Evolutionary conservation across 1,284 basidiomycete genomes (phyloP), one percentile per base, ranked within the genome.

Genomic region (Fomitopsis schrenkii): DNA sequence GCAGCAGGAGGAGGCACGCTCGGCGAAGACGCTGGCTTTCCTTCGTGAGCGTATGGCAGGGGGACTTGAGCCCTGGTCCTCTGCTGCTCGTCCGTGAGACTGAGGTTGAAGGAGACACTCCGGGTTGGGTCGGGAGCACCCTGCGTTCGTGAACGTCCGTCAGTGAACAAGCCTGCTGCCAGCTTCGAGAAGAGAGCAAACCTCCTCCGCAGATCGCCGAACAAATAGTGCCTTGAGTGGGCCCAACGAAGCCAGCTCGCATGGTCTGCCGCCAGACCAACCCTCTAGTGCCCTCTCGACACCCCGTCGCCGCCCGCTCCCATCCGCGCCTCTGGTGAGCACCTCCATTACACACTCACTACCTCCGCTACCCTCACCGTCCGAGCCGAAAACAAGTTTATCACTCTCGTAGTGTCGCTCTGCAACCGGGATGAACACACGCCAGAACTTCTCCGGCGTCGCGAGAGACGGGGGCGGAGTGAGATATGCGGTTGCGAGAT

Each of bases 11-110:
- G 54, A 52, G 58, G 28, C 59, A 19, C 33, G 41, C 5, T 36
- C 8, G 26, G 36, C 14, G 41, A 5, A 14, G 19, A 17, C 30
- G 14, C 33, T 12, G 35, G 17, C 35, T 35, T 63, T 36, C 38
- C 52, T 55, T 91, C 85, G 68, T 95, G 93, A 5, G 83, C 90
- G 70, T 96, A 97, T 6, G 95, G 95, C 40, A 97, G 75, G 12
- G 92, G 91, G 1, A 97, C 94, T 57, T 85, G 81, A 1, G 91
- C 87, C 57, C 93, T 82, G 15, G 89, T 88, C 63, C 83, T 82
- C 69, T 90, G 87, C 72, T 97, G 95, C n/a, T 88, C 83, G 15
- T 84, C 80, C n/a, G 94, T 96, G 57, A 97, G 83, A 61, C 78
- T 83, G 30, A 97, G 82, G 72, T 96, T 96, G 81, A 97, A 97